Base-by-base conservation (phyloP, 805 yeast species). In the Barnettozyma siamensis region DNA sequence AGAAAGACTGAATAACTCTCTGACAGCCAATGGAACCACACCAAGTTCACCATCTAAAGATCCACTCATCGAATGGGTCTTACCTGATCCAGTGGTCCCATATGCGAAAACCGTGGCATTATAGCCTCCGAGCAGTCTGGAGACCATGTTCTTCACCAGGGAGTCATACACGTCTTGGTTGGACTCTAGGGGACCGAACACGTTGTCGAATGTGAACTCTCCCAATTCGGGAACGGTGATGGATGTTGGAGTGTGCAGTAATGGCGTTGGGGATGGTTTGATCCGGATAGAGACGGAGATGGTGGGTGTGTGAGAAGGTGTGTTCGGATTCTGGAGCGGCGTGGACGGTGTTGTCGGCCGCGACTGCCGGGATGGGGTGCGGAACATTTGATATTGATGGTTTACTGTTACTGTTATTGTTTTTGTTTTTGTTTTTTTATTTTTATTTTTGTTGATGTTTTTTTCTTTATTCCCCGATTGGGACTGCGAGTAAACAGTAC, bases 11-110 rank as follows among this genome's bases (percentile, higher is more conserved):
- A 88, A 88, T 7, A 91, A 80, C 53, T 81, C 83, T 13, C 65
- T 58, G 7, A 89, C 70, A 0, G 97, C 84, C 11, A 78, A 66
- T 0, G 95, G 88, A 27, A 88, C 86, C 64, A 93, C 78, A 11
- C 99, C 98, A 49, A 82, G 83, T 2, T 64, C 62, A 16, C 73
- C 64, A 3, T 37, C 34, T 30, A 26, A 26, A 26, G 76, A 68
- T 39, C 70, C 70, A 76, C 88, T 73, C 98, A 93, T 93, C 1
- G 99, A 93, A 59, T 68, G 83, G 0, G 98, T 91, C 58, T 93
- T 93, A 5, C 99, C 99, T 0, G 97, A 83, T 0, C 93, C 96
- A 0, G 99, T 93, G 65, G 91, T 98, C 2, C 99, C 99, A 57
- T 93, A 91, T 0, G 98, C 97, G 59, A 91, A 88, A 1, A 89